These are phyloP conservation scores for Linderniella brevidens DNA, from an alignment of 257 asterid species.

Conservation along the genomic window DNA sequence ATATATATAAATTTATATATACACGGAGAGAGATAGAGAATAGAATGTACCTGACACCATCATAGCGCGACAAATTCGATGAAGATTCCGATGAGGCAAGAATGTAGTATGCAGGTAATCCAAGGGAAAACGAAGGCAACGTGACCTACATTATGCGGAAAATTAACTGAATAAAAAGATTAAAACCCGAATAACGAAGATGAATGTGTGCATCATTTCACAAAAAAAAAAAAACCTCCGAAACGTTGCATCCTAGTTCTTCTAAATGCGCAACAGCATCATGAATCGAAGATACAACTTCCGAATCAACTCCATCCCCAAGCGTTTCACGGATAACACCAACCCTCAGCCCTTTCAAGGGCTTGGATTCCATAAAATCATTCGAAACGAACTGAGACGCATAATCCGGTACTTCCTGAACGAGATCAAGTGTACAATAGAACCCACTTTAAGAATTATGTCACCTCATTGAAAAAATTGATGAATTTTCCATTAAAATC, in stretches of 20 bases:
- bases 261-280: constrained; percentile 77
- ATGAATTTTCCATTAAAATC: constrained; percentile 7
- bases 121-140: constrained; percentile 85
- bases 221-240: constrained; percentile 36
- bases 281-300: constrained; percentile 51
- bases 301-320: constrained; percentile 69
- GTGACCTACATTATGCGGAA: constrained; percentile 36
- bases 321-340: constrained; percentile 89
- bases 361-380: constrained; percentile 52
- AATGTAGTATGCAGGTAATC: constrained; percentile 90
- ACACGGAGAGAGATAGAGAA: background rate
- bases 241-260: constrained; percentile 60
- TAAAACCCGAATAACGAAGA: background rate
- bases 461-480: background rate
- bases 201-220: background rate
- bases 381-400: constrained; percentile 38
- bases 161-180: background rate
- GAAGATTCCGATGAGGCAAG: constrained; percentile 95
- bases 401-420: constrained; percentile 72
- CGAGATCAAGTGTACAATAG: background rate
- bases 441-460: background rate
- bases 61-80: constrained; percentile 93
- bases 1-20: background rate
- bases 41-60: constrained; percentile 61
- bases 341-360: constrained; percentile 74